Conservation (phyloP, 306 rosid genomes). For the Macrotyloma uniflorum region DNA sequence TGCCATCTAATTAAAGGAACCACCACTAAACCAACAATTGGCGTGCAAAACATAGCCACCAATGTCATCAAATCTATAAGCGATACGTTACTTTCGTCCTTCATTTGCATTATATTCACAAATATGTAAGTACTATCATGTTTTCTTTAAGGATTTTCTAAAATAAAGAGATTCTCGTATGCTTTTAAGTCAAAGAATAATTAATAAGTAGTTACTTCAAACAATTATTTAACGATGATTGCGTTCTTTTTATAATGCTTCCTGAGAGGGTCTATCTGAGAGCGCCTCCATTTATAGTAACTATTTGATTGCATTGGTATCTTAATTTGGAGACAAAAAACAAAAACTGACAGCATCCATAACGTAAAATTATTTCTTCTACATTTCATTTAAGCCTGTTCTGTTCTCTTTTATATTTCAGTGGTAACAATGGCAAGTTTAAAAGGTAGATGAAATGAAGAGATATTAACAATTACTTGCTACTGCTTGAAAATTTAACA, state of each 20-base stretch:
- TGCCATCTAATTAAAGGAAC: slow-evolving; percentile 6
- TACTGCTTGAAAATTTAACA: not conserved
- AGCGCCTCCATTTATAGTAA: too few relatives aligned
- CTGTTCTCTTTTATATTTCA: too few relatives aligned
- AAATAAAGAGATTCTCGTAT: not conserved
- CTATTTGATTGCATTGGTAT: too few relatives aligned
- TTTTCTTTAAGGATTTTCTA: not conserved
- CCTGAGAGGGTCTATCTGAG: too few relatives aligned
- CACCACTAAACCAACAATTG: slow-evolving; percentile 6
- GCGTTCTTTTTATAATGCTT: not conserved
- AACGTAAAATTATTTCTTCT: too few relatives aligned
- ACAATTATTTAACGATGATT: not conserved
- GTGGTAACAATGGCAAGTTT: too few relatives aligned
- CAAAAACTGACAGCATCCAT: too few relatives aligned
- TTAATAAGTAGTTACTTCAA: not conserved
- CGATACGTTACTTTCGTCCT: not conserved
- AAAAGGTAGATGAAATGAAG: not conserved
- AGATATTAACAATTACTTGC: not conserved
- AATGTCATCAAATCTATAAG: not conserved
- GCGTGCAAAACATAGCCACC: slow-evolving; percentile 26
- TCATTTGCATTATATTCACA: not conserved
- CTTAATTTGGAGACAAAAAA: too few relatives aligned
- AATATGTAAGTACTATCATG: not conserved
- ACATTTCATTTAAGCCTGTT: too few relatives aligned
- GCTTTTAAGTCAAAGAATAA: not conserved